Evolutionary conservation across 208 protist species (phyloP).

Genomic region (Zelonia costaricensis): DNA sequence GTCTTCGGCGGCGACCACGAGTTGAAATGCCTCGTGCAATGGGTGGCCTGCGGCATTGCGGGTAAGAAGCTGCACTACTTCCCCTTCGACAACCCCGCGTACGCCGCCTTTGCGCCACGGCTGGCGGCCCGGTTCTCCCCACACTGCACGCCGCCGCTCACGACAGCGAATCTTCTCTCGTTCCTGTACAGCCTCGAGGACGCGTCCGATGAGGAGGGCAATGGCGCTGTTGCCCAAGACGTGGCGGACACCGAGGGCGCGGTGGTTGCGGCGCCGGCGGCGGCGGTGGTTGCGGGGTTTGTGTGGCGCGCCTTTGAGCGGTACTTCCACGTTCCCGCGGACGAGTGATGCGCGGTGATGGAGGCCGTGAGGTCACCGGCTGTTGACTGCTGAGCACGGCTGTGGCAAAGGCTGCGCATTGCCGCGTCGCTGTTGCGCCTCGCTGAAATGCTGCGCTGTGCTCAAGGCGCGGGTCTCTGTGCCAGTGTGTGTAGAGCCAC

Average conservation of each 20-base stretch:
- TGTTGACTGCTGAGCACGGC: too few relatives aligned
- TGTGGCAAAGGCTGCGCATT: too few relatives aligned
- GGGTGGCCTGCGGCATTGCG: conserved; percentile 38
- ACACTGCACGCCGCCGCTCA: conserved; percentile 5
- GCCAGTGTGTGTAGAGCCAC: too few relatives aligned
- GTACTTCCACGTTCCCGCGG: neutral
- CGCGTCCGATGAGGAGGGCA: neutral
- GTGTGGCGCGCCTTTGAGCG: conserved; percentile 1
- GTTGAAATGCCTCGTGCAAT: conserved; percentile 71
- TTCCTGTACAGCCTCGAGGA: conserved; percentile 22
- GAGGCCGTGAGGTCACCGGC: too few relatives aligned
- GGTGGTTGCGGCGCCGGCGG: too few relatives aligned
- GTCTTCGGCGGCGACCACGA: conserved; percentile 72
- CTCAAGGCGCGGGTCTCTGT: too few relatives aligned
- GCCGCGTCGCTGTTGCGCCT: too few relatives aligned
- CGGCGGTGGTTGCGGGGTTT: too few relatives aligned
- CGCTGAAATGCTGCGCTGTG: too few relatives aligned
- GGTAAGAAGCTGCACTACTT: conserved; percentile 41
- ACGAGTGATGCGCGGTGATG: too few relatives aligned
- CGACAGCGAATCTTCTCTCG: neutral
- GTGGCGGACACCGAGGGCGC: neutral
- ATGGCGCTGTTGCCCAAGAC: neutral
- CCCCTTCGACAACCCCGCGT: conserved; percentile 29
- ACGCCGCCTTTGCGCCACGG: neutral
- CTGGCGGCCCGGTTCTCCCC: neutral